These are phyloP conservation scores for Mycena vulgaris DNA, from an alignment of 768 basidiomycete genomes.

Conservation along the genomic window DNA sequence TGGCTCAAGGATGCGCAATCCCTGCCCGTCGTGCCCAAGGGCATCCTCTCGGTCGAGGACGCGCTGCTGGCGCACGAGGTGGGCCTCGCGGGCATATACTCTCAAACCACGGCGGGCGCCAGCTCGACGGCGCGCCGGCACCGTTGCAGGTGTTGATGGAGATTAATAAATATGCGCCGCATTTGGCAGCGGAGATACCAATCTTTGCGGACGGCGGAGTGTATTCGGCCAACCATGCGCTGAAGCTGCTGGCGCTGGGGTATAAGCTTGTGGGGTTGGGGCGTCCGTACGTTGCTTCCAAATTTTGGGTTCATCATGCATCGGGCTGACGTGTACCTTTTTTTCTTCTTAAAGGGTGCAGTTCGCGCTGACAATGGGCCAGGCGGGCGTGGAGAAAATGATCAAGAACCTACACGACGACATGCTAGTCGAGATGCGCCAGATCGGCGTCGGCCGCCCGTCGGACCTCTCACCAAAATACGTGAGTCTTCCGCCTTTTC, in stretches of 20 bases:
- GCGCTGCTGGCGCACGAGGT: background rate
- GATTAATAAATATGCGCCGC: background rate
- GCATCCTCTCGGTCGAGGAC: background rate
- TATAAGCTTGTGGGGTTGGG: background rate
- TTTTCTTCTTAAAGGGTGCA: too few relatives aligned
- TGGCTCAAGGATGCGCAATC: background rate
- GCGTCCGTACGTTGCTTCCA: background rate
- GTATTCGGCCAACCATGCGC: background rate
- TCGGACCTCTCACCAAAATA: background rate
- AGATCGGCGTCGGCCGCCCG: background rate
- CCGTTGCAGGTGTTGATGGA: background rate
- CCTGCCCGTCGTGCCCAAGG: background rate
- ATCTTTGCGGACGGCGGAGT: background rate
- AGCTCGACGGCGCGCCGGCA: background rate
- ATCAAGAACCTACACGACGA: background rate
- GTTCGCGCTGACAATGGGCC: background rate
- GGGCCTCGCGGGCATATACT: background rate
- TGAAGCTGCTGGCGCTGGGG: background rate
- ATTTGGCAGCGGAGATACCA: background rate
- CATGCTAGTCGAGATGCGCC: background rate
- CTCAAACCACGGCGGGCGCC: background rate
- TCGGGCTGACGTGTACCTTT: too few relatives aligned
- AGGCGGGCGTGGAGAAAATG: background rate
- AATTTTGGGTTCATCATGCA: background rate
- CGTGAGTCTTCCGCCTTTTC: background rate